Conservation (phyloP, 2,329 filamentous ascomycete genomes). For the Tolypocladium ophioglossoides region DNA sequence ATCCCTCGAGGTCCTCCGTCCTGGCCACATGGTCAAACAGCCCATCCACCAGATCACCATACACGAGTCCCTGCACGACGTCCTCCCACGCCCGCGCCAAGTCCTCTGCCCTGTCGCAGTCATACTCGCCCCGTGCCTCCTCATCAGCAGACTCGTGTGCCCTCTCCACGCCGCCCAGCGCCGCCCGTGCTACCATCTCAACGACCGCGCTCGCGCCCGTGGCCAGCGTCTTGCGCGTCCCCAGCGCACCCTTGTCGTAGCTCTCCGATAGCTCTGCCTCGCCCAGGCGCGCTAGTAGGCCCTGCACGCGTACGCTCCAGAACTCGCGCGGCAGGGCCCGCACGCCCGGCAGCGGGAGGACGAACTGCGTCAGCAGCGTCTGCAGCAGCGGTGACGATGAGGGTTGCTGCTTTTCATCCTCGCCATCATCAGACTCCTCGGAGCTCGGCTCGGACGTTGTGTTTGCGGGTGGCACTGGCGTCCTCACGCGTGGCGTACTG, state of each 20-base stretch:
- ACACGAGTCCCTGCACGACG: conserved; percentile 53
- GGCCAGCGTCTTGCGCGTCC: conserved; percentile 63
- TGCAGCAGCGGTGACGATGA: conserved; percentile 58
- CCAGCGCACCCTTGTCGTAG: conserved; percentile 69
- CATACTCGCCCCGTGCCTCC: conserved; percentile 32
- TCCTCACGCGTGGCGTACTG: conserved; percentile 16
- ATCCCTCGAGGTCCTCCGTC: conserved; percentile 52
- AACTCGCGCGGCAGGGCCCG: conserved; percentile 52
- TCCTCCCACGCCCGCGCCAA: conserved; percentile 56
- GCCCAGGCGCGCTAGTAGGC: conserved; percentile 49
- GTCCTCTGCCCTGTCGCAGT: conserved; percentile 47
- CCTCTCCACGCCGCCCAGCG: conserved; percentile 43
- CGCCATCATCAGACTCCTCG: conserved; percentile 3
- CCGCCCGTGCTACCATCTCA: conserved; percentile 57
- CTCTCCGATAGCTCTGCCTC: conserved; percentile 66
- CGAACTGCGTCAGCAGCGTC: conserved; percentile 52
- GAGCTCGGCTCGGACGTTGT: neutral
- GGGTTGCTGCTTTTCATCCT: conserved; percentile 12
- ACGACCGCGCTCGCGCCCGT: conserved; percentile 60
- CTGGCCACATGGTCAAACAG: conserved; percentile 50
- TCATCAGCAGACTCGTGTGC: conserved; percentile 6
- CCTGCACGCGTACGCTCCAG: conserved; percentile 52
- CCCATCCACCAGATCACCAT: conserved; percentile 56
- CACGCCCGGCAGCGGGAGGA: conserved; percentile 56
- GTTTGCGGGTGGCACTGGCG: conserved; percentile 10